Evolutionary conservation across 2,329 filamentous ascomycete genomes (phyloP).

Genomic region (Fusarium burgessii): DNA sequence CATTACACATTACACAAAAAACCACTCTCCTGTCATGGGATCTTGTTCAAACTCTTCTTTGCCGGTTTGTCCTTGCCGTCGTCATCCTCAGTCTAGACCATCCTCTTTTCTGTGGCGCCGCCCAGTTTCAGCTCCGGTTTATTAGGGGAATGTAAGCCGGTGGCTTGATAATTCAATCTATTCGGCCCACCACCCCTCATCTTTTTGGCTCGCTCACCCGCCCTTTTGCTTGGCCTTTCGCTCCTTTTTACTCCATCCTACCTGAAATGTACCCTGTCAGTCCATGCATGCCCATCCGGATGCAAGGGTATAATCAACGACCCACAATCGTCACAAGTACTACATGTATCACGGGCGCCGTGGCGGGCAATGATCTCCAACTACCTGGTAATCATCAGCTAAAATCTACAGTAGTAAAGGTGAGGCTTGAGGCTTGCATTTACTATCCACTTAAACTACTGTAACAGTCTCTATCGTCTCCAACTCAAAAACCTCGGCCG

Average conservation of each 20-base stretch:
- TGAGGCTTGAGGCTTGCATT: constrained; percentile 7
- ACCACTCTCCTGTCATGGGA: no score
- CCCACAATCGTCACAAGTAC: constrained; percentile 12
- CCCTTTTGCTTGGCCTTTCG: not conserved
- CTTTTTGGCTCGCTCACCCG: not conserved
- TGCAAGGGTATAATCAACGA: not conserved
- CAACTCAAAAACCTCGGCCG: constrained; percentile 1
- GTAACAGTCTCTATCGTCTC: constrained; percentile 8
- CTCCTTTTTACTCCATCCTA: not conserved
- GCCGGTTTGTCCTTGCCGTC: not conserved
- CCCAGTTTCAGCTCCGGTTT: constrained; percentile 6
- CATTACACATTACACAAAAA: not conserved
- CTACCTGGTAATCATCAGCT: not conserved
- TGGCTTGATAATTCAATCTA: not conserved
- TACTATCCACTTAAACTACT: constrained; percentile 15
- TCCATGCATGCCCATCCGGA: not conserved
- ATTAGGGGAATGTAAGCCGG: not conserved
- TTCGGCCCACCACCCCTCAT: not conserved
- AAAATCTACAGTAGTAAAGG: not conserved
- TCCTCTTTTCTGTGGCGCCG: not conserved
- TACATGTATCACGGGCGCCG: not conserved
- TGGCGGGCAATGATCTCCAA: not conserved
- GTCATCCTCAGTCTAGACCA: not conserved
- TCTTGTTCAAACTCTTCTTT: not conserved
- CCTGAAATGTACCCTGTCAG: not conserved